Base-by-base conservation (phyloP, 208 protist species). In the Leishmania major region DNA sequence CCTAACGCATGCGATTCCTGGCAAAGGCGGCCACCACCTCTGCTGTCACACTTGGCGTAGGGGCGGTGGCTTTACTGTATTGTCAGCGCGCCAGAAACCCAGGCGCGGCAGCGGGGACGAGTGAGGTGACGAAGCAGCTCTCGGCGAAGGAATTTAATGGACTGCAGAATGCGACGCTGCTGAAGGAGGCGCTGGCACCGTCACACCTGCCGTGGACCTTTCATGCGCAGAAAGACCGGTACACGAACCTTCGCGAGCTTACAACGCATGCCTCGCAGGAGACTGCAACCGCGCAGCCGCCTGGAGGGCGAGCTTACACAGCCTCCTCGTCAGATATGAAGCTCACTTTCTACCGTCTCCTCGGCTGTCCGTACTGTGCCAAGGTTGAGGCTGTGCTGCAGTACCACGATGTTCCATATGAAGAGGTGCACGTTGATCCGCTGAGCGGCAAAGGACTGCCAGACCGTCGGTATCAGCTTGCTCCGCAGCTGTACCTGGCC, bases 321-420 rank as follows among this genome's bases (percentile, higher is more conserved):
- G 47, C 72, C 51, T 87, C 69, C n/a, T 73, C 53, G 49, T 80
- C 71, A 0, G 90, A 92, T 66, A 83, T 91, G 67, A 78, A 85
- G 69, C 17, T 95, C 17, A 84, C 87, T 35, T 85, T 98, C 25
- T 96, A 96, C 81, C 89, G 91, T 0, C 86, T 96, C 5, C 85
- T 94, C 22, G 92, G 93, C 45, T 98, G 95, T 79, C 95, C 95
- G 5, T 97, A 93, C 81, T 98, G 92, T 76, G 93, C 89, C 28
- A 98, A 96, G 83, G 93, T 98, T 60, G 85, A 96, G 79, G 87
- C 89, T 37, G 78, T 97, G 49, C 87, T 98, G 53, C 83, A 83
- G 73, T 94, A 88, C 74, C 69, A 92, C 78, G 71, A 84, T 78
- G 91, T 98, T 3, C 90, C 94, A 3, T 98, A 95, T 79, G 79